Conservation (phyloP, 2,329 filamentous ascomycete genomes). For the Stagonosporopsis chrysanthemi region DNA sequence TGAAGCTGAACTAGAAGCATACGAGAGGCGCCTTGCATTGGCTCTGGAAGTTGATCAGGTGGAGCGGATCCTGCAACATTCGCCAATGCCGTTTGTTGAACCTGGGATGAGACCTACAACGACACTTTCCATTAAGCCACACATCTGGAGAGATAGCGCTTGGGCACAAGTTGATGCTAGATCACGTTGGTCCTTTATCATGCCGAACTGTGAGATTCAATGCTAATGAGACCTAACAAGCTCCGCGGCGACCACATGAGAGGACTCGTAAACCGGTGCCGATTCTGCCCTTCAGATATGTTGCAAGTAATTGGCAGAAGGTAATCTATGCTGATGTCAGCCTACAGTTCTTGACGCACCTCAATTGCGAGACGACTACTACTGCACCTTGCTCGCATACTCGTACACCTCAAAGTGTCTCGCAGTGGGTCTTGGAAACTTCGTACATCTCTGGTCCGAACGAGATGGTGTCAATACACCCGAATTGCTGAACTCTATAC, state of each 20-base stretch:
- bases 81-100: slow-evolving; percentile 17
- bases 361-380: slow-evolving; percentile 90
- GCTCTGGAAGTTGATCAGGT: slow-evolving; percentile 81
- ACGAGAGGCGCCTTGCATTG: slow-evolving; percentile 77
- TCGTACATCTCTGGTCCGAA: slow-evolving; percentile 92
- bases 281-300: slow-evolving; percentile 78
- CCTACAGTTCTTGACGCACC: slow-evolving; percentile 86
- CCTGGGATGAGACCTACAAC: slow-evolving; percentile 11
- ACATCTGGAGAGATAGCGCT: slow-evolving; percentile 52
- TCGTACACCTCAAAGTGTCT: slow-evolving; percentile 76
- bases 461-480: slow-evolving; percentile 68
- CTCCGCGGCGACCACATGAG: slow-evolving; percentile 36
- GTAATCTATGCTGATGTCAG: slow-evolving; percentile 40
- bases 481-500: slow-evolving; percentile 62
- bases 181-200: slow-evolving; percentile 41
- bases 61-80: slow-evolving; percentile 65
- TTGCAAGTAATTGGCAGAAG: slow-evolving; percentile 19
- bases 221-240: slow-evolving; percentile 24
- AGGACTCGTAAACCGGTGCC: slow-evolving; percentile 61
- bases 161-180: slow-evolving; percentile 49
- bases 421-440: slow-evolving; percentile 80
- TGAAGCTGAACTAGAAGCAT: slow-evolving; percentile 70
- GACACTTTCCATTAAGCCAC: slow-evolving; percentile 21
- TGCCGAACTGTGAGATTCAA: slow-evolving; percentile 20
- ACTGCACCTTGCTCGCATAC: slow-evolving; percentile 90